phyloP scores from a whole-genome alignment of 495 filamentous ascomycete genomes.

The Penicillium robsamsonii region DNA sequence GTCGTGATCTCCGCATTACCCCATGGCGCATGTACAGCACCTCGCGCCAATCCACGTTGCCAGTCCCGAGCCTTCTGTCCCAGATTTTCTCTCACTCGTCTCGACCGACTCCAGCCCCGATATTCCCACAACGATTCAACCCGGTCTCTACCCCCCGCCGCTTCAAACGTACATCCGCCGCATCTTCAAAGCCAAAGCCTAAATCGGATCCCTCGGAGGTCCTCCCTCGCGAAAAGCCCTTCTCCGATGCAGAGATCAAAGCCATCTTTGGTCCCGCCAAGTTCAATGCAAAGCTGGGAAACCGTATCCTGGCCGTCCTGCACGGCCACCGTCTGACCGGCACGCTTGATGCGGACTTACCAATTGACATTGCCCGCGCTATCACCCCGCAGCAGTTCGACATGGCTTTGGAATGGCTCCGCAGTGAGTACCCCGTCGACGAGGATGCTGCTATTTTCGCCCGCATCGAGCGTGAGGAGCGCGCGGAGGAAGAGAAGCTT shows the following conservation, averaged over 20 bases:
- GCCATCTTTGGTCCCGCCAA: constrained; percentile 58
- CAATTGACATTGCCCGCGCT: constrained; percentile 43
- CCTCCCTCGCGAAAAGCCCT: constrained; percentile 22
- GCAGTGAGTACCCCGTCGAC: constrained; percentile 66
- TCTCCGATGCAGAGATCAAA: constrained; percentile 56
- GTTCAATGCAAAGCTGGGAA: constrained; percentile 53
- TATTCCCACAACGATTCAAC: background rate
- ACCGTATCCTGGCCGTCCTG: constrained; percentile 63
- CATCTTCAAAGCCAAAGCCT: constrained; percentile 1
- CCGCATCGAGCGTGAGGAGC: constrained; percentile 59
- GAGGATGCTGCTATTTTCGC: constrained; percentile 66
- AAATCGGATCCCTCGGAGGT: constrained; percentile 11
- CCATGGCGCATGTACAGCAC: constrained; percentile 20
- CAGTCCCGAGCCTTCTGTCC: constrained; percentile 1
- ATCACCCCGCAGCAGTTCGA: constrained; percentile 34
- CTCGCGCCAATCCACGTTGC: constrained; percentile 18
- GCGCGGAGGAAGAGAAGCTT: constrained; percentile 40
- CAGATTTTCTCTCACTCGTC: background rate
- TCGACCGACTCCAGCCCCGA: background rate
- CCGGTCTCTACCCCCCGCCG: constrained; percentile 16
- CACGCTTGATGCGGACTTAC: constrained; percentile 59
- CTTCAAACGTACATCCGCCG: constrained; percentile 25
- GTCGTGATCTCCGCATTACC: constrained; percentile 25
- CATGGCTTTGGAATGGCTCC: constrained; percentile 65
- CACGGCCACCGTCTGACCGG: constrained; percentile 74